Evolutionary conservation across 306 rosid genomes (phyloP), one percentile per base, ranked within the genome.

Genomic region (Herpetospermum pedunculosum): DNA sequence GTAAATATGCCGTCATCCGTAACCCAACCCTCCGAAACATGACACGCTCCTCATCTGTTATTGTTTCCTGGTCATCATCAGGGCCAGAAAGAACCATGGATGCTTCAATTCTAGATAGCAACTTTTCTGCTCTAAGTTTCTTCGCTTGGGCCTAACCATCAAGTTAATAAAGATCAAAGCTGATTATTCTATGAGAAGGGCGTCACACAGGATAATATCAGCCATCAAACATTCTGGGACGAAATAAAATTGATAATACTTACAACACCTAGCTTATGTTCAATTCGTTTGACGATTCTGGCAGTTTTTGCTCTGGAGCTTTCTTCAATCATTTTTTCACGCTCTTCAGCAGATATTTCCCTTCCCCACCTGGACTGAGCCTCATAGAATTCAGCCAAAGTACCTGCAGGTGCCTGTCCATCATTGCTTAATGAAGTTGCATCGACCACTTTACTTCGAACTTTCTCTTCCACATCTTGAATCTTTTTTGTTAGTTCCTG

Each of bases 11-110:
- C 49, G 90, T 94, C 99, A 94, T 89, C 80, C 81, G 81, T 67
- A 91, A 88, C 81, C 97, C 99, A 87, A 91, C 89, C 49, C 85
- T 76, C 65, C 96, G 92, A 71, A 94, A 88, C 97, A 89, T 94
- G 76, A 82, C 89, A 1, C 97, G 86, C 65, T 95, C 99, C 88
- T 93, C 97, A 78, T 95, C 99, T 64, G 99, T 89, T 76, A 91
- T 83, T 76, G 96, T 88, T 87, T 95, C 99, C 79, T 86, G 90
- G 77, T 89, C 91, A 75, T 84, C 80, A 84, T 88, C 96, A 69
- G 96, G 92, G 76, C 88, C 87, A 53, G 85, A 85, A 76, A 92
- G 97, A 78, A 91, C 77, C 92, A 94, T 78, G 41, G 95, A 90
- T 4, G 84, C 87, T 83, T 91, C 96, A 74, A 91, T 81, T 81